Base-by-base conservation (phyloP, 2,329 filamentous ascomycete species). In the Pleoardoris graminearum region DNA sequence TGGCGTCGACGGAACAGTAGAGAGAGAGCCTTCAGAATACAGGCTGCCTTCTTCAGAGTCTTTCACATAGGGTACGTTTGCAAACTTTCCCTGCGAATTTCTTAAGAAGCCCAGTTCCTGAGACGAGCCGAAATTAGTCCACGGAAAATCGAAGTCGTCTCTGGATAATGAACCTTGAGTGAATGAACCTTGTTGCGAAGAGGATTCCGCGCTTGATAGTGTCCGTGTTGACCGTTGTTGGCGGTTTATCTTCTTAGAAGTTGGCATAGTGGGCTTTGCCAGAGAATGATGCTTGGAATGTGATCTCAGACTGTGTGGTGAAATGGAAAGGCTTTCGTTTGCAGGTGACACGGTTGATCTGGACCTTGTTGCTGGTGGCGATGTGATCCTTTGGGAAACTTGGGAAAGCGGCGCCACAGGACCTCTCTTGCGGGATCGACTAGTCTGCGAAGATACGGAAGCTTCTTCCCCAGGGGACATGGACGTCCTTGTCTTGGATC, bases 11-110 rank as follows among this genome's bases (percentile, higher is more conserved):
- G 16, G 12, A 3, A 60, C 44, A 12, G 63, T 69, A 11, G 69
- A 69, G 3, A 69, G 38, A 0, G 64, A 68, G 7, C 57, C 50
- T 49, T 67, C 65, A n/a, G 70, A 67, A 19, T 57, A 60, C n/a
- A 62, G 27, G 23, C 58, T 70, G 33, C 58, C 62, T 32, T 72
- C 67, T 42, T 68, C 68, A 1, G 69, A 71, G 38, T 71, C 65
- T 42, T 67, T 69, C n/a, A 70, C 55, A 19, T 57, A 62, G 5
- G 50, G 51, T 11, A 66, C 57, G 23, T 68, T 58, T 8, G 64
- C 55, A 48, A 58, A 67, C 42, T 55, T 63, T 30, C 61, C 57
- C 45, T 62, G 61, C 2, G 33, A 17, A 7, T 12, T n/a, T 3
- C 5, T 4, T 17, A 60, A 63, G 8, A 47, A 53, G 14, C 58